phyloP scores from a whole-genome alignment of 495 filamentous ascomycete genomes.

The Neurospora sp. region DNA sequence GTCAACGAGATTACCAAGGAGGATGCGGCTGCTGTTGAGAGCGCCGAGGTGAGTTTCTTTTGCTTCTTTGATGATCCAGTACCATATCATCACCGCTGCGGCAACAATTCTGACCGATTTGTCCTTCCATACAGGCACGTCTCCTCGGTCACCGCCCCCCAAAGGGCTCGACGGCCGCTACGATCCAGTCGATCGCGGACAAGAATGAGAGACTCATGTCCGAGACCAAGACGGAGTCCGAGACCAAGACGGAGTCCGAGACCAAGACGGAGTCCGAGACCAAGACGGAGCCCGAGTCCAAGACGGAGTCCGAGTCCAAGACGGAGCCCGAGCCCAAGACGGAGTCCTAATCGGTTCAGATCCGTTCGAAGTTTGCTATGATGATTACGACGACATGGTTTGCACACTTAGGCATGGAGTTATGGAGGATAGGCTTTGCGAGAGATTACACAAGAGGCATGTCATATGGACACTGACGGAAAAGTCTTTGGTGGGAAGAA shows the following conservation, averaged over 20 bases:
- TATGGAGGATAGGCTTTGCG: neutral
- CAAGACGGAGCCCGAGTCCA: too few relatives aligned
- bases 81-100: neutral
- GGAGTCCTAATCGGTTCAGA: neutral
- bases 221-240: neutral
- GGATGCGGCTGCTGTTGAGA: slow-evolving; percentile 20
- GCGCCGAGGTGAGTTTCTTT: slow-evolving; percentile 17
- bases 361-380: neutral
- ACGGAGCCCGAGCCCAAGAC: neutral
- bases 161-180: slow-evolving; percentile 18
- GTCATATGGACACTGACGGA: neutral
- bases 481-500: neutral
- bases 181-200: slow-evolving; percentile 23
- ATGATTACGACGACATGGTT: neutral
- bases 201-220: slow-evolving; percentile 8
- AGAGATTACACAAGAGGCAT: neutral
- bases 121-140: slow-evolving; percentile 8
- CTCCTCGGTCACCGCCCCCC: slow-evolving; percentile 14
- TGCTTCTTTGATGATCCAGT: neutral
- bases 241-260: neutral
- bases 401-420: neutral
- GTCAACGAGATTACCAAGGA: slow-evolving; percentile 16
- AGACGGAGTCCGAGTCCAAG: too few relatives aligned
- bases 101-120: neutral
- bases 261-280: too few relatives aligned